Evolutionary conservation across 2,329 filamentous ascomycete genomes (phyloP), one percentile per base, ranked within the genome.

Genomic region (Fusarium sp.): DNA sequence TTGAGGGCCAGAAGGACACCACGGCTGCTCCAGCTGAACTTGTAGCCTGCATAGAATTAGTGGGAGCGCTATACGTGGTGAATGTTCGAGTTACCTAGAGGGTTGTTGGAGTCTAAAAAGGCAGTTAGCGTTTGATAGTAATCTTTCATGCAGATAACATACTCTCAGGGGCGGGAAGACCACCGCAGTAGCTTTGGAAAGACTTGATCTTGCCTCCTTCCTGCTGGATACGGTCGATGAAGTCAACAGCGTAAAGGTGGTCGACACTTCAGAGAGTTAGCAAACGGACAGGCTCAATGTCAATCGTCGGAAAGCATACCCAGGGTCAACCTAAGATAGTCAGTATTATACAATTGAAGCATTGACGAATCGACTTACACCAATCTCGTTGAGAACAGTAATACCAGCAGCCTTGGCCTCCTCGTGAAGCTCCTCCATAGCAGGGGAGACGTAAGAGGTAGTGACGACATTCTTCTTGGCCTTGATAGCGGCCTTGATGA

Each of bases 381-480:
- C 93, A 76, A 97, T 96, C 86, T 98, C 95, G 82, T 98, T 97
- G 91, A 97, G 94, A 77, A 97, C 94, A 12, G 93, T 97, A 77
- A 97, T 97, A 64, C 94, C 94, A 19, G 95, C 95, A 67, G 91
- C 91, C 86, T 97, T 97, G 78, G 87, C 89, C 73, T 91, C 83
- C 73, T 89, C 84, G 75, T 97, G 91, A 49, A 98, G 88, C 83
- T 94, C 95, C 82, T 90, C 81, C 94, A 97, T 97, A 69, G 93
- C 92, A 5, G 93, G 93, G 6, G 92, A 96, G 71, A 97, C 92
- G 77, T 98, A 98, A 69, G 89, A 93, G 28, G 95, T 97, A 60
- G 95, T 97, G 76, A 98, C 94, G 63, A 98, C 94, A 83, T 98
- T 84, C 87, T 95, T 97, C 91, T 97, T 97, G 75, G 90, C 87